These are phyloP conservation scores for Fistulina hepatica DNA, from an alignment of 1,284 basidiomycete species.

Conservation along the genomic window DNA sequence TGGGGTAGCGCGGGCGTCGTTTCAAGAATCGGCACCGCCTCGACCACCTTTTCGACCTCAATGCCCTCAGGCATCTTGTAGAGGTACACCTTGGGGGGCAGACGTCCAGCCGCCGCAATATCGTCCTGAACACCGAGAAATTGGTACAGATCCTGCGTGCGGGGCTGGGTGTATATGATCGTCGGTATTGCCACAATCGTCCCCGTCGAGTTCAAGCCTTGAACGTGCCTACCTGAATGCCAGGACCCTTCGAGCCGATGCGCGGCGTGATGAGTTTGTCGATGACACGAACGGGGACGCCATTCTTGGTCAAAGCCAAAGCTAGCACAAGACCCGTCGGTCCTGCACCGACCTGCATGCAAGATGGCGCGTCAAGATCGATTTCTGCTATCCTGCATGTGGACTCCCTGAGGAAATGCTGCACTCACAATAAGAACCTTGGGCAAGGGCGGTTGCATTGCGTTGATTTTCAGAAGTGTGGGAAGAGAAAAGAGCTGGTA, in stretches of 20 bases:
- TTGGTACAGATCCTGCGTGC: slow-evolving; percentile 7
- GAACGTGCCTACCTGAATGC: slow-evolving; percentile 11
- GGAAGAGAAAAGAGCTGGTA: no score
- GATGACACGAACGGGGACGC: slow-evolving; percentile 18
- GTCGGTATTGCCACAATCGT: no score
- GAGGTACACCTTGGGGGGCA: neutral
- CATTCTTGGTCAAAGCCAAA: slow-evolving; percentile 15
- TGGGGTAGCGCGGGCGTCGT: neutral
- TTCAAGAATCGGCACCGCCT: neutral
- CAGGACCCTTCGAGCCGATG: slow-evolving; percentile 15
- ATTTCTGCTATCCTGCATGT: no score
- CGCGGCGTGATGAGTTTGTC: slow-evolving; percentile 14
- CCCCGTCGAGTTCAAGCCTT: no score
- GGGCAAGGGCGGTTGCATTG: no score
- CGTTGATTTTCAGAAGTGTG: no score
- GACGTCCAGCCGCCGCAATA: neutral
- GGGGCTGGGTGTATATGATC: slow-evolving; percentile 8
- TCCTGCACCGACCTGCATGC: slow-evolving; percentile 17
- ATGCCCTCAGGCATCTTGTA: neutral
- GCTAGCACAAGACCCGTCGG: slow-evolving; percentile 18
- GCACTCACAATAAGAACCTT: no score
- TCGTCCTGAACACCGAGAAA: slow-evolving; percentile 8
- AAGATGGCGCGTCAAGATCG: no score
- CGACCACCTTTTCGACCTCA: neutral
- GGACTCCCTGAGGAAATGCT: no score